Conservation (phyloP, 108 stramenopile species). For the Cyclotella choctawhatcheeana region DNA sequence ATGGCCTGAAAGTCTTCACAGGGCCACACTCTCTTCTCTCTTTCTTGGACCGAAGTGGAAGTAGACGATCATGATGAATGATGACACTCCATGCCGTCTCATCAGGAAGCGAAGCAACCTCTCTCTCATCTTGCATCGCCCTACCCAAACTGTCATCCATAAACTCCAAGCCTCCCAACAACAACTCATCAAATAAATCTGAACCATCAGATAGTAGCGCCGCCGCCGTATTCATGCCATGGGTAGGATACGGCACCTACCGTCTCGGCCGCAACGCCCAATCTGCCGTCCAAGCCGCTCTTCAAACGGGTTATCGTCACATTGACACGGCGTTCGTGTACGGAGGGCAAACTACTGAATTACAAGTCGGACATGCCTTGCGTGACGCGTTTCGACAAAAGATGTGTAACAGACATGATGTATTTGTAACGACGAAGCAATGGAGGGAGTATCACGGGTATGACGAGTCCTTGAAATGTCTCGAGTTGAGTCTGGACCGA, state of each 20-base stretch:
- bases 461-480: constrained; percentile 63
- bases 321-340: constrained; percentile 88
- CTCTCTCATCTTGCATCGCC: constrained; percentile 1
- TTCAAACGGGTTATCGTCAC: constrained; percentile 60
- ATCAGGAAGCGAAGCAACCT: constrained; percentile 6
- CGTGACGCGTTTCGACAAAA: constrained; percentile 54
- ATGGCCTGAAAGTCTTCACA: too few relatives aligned
- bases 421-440: constrained; percentile 81
- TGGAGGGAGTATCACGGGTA: constrained; percentile 88
- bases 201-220: too few relatives aligned
- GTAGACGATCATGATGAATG: too few relatives aligned
- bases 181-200: background rate
- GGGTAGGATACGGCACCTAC: constrained; percentile 81
- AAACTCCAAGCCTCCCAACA: background rate
- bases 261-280: constrained; percentile 57
- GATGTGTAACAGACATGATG: constrained; percentile 39
- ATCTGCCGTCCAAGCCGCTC: constrained; percentile 54
- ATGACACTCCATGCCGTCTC: constrained; percentile 4
- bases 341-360: constrained; percentile 78
- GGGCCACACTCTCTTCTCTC: too few relatives aligned
- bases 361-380: constrained; percentile 68
- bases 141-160: background rate
- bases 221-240: constrained; percentile 55
- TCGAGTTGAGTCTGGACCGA: constrained; percentile 64
- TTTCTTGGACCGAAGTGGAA: too few relatives aligned